These are phyloP conservation scores for Vicia sativa DNA, from an alignment of 306 rosid genomes.

Conservation along the genomic window DNA sequence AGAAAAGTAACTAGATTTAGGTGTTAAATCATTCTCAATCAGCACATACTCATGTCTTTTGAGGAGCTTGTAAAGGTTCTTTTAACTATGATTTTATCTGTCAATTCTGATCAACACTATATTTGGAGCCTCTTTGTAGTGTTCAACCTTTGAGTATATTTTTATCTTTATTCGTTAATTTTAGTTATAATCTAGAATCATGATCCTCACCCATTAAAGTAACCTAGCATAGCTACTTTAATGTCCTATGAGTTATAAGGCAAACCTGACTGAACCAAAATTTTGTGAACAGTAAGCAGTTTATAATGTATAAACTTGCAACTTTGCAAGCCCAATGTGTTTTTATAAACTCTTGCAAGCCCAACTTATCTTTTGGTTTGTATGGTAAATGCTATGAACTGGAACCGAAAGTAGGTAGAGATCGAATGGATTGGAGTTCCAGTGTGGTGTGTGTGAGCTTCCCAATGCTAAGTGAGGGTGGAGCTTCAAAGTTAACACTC, in stretches of 20 bases:
- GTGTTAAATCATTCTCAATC: conserved; percentile 20
- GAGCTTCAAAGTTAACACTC: too few species aligned
- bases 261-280: neutral
- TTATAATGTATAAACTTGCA: too few species aligned
- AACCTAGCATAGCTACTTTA: neutral
- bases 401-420: too few species aligned
- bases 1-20: conserved; percentile 3
- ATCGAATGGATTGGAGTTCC: too few species aligned
- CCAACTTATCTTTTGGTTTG: too few species aligned
- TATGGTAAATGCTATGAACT: too few species aligned
- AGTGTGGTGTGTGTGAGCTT: too few species aligned
- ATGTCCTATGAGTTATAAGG: neutral
- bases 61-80: conserved; percentile 48
- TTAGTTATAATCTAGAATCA: neutral
- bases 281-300: too few species aligned
- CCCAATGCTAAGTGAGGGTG: too few species aligned
- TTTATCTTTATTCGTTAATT: neutral
- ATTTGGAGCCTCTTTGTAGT: neutral
- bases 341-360: too few species aligned
- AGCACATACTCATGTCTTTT: conserved; percentile 66
- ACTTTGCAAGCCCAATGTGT: too few species aligned
- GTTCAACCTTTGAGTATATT: neutral
- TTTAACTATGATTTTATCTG: conserved; percentile 4
- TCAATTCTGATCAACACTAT: conserved; percentile 1
- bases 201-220: too few species aligned